Percentiles rank a stretch among this genome's conserved stretches.
phyloP scores from a whole-genome alignment of 2,329 filamentous ascomycete species.

The Ophiostoma australiae region DNA sequence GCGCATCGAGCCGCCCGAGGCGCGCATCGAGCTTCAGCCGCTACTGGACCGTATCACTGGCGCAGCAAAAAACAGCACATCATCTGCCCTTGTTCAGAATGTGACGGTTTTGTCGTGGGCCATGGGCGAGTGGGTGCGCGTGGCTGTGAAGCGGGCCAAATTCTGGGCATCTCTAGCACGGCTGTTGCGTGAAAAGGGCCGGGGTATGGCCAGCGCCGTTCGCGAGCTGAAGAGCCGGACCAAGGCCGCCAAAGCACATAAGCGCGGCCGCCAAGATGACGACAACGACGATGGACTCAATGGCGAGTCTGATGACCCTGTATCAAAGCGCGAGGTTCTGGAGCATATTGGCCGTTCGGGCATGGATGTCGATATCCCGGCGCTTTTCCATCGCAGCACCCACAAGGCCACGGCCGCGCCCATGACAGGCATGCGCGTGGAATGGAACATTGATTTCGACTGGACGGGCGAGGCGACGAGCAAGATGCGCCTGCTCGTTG shows the following conservation, averaged over 20 bases:
- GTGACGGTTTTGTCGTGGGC: constrained; percentile 60
- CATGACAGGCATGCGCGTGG: constrained; percentile 46
- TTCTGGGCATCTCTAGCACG: constrained; percentile 55
- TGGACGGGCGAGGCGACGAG: constrained; percentile 68
- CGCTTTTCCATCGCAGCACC: constrained; percentile 33
- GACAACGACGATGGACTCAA: constrained; percentile 19
- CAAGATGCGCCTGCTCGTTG: constrained; percentile 49
- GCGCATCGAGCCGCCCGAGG: constrained; percentile 50
- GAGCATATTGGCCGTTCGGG: constrained; percentile 51
- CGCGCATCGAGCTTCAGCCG: constrained; percentile 52
- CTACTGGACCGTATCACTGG: constrained; percentile 44
- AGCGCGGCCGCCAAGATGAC: constrained; percentile 20
- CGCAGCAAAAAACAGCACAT: constrained; percentile 22
- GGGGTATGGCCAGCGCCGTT: constrained; percentile 32
- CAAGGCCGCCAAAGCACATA: constrained; percentile 23
- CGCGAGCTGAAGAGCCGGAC: constrained; percentile 29
- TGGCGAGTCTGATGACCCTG: constrained; percentile 28
- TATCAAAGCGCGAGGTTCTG: constrained; percentile 46
- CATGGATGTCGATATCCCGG: constrained; percentile 46
- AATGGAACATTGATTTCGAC: constrained; percentile 63
- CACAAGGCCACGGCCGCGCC: constrained; percentile 16
- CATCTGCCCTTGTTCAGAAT: constrained; percentile 47
- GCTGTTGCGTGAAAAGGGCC: constrained; percentile 41
- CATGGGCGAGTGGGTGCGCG: constrained; percentile 62
- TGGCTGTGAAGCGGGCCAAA: constrained; percentile 55